These are phyloP conservation scores for Centella asiatica DNA, from an alignment of 129 eudicot genomes.

Conservation along the genomic window DNA sequence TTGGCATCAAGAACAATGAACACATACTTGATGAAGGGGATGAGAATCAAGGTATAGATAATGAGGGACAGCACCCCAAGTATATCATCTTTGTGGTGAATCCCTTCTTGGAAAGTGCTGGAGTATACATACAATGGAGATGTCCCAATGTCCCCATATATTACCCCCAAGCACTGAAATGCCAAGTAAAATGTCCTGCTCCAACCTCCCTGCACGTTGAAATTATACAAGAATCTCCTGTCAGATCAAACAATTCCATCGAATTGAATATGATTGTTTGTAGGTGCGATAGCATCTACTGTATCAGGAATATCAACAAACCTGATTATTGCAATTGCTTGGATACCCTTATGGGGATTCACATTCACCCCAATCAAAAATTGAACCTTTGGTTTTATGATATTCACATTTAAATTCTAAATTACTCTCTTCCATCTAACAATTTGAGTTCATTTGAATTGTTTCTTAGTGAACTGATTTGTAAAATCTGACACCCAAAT, in stretches of 20 bases:
- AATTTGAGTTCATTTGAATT: too few species aligned
- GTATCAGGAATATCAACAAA: too few species aligned
- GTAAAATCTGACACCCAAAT: too few species aligned
- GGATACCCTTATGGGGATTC: too few species aligned
- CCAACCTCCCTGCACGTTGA: slow-evolving; percentile 30
- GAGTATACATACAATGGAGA: slow-evolving; percentile 54
- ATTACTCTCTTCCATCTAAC: too few species aligned
- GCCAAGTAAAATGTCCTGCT: slow-evolving; percentile 31
- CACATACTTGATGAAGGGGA: slow-evolving; percentile 46
- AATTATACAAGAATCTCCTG: too few species aligned
- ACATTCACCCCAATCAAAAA: neutral
- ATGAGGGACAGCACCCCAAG: slow-evolving; percentile 55
- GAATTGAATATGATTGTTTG: too few species aligned
- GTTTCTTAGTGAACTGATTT: too few species aligned
- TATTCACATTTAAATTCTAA: too few species aligned
- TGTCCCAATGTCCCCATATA: slow-evolving; percentile 63
- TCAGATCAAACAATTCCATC: too few species aligned
- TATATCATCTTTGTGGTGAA: slow-evolving; percentile 33
- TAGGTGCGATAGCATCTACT: too few species aligned
- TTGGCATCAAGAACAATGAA: slow-evolving; percentile 50
- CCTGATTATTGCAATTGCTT: too few species aligned
- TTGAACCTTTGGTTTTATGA: neutral
- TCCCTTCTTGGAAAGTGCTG: slow-evolving; percentile 41
- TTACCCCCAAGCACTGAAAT: slow-evolving; percentile 61
- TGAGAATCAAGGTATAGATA: slow-evolving; percentile 42